phyloP scores from a whole-genome alignment of 2,329 filamentous ascomycete species.

The Cordyceps farinosa region DNA sequence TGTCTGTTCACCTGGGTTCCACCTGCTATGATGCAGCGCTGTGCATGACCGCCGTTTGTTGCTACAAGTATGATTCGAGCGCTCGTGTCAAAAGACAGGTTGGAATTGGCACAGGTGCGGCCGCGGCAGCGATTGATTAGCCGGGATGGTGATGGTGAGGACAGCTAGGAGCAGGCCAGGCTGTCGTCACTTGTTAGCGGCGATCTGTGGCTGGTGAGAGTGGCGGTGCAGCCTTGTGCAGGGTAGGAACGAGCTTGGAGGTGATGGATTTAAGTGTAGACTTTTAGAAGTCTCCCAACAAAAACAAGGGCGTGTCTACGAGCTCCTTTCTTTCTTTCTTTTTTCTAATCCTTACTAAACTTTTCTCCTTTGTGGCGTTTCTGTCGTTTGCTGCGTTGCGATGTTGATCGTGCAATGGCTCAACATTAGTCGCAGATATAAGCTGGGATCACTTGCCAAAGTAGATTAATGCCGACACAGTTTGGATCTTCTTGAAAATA shows the following conservation, averaged over 20 bases:
- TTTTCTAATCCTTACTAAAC: too few species aligned
- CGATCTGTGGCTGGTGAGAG: constrained; percentile 7
- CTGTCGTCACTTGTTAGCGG: constrained; percentile 8
- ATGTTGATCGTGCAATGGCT: too few species aligned
- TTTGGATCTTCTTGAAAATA: too few species aligned
- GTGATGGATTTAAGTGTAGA: background rate
- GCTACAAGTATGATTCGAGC: too few species aligned
- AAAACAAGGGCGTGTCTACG: too few species aligned
- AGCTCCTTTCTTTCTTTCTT: too few species aligned
- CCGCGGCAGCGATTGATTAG: background rate
- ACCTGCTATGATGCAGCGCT: background rate
- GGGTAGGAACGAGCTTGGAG: background rate
- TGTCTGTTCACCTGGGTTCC: constrained; percentile 8
- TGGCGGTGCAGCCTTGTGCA: constrained; percentile 9
- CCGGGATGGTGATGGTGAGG: background rate
- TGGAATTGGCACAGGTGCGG: background rate
- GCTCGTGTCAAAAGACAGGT: background rate
- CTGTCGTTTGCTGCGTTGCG: too few species aligned
- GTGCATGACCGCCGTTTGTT: constrained; percentile 6
- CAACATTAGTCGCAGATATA: too few species aligned
- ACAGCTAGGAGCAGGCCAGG: background rate
- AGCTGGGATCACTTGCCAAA: too few species aligned
- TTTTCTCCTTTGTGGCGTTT: too few species aligned
- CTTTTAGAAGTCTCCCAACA: too few species aligned
- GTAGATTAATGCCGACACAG: too few species aligned